These are phyloP conservation scores for Pluteus cervinus DNA, from an alignment of 768 basidiomycete species.

Conservation along the genomic window DNA sequence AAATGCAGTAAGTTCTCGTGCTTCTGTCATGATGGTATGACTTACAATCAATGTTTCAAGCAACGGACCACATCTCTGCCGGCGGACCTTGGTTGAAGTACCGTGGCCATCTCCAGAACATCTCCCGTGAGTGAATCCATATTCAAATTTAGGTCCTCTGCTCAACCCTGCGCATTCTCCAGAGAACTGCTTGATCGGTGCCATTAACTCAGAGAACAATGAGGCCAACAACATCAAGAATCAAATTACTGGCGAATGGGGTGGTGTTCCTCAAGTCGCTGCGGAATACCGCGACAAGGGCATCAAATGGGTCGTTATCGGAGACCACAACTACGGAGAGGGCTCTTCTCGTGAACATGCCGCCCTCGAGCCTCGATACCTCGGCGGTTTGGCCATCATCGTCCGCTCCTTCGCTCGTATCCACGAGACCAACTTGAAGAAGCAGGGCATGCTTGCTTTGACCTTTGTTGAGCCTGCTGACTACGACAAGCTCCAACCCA, in stretches of 20 bases:
- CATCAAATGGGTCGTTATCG: slow-evolving; percentile 96
- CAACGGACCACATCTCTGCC: slow-evolving; percentile 93
- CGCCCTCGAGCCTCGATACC: slow-evolving; percentile 91
- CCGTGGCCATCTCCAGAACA: slow-evolving; percentile 98
- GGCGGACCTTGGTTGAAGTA: slow-evolving; percentile 99
- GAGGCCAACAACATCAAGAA: slow-evolving; percentile 97
- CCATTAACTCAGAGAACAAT: slow-evolving; percentile 91
- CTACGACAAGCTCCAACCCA: slow-evolving; percentile 87
- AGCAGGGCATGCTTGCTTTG: slow-evolving; percentile 97
- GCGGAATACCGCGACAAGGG: slow-evolving; percentile 85
- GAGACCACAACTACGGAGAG: slow-evolving; percentile 95
- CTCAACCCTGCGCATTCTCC: slow-evolving; percentile 10
- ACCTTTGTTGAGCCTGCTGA: slow-evolving; percentile 90
- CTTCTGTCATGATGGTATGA: neutral
- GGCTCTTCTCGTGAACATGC: slow-evolving; percentile 98
- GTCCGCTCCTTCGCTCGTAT: slow-evolving; percentile 96
- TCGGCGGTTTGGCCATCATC: slow-evolving; percentile 94
- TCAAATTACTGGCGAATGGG: slow-evolving; percentile 82
- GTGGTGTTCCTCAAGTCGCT: slow-evolving; percentile 77
- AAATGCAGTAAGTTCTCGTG: slow-evolving; percentile 80
- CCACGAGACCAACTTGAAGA: slow-evolving; percentile 98
- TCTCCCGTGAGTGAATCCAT: slow-evolving; percentile 62
- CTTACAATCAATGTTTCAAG: slow-evolving; percentile 20
- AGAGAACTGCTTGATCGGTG: slow-evolving; percentile 98
- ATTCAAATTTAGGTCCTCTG: neutral